phyloP scores from a whole-genome alignment of 2,329 filamentous ascomycete genomes.

The Aureobasidium subglaciale region DNA sequence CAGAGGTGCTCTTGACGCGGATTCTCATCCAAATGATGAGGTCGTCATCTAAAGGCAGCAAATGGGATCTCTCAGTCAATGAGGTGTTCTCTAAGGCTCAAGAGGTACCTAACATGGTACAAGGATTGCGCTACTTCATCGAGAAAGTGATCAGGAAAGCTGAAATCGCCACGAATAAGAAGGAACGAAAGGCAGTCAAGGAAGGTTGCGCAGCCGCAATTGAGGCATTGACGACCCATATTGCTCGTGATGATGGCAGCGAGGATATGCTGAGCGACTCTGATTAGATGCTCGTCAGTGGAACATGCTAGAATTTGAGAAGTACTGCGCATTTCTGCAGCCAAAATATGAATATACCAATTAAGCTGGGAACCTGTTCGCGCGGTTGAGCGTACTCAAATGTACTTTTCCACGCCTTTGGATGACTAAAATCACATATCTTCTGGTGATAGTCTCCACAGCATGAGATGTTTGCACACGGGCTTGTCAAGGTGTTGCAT shows the following conservation, averaged over 20 bases:
- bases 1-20: constrained; percentile 73
- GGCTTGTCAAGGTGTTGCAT: too few relatives aligned
- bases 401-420: too few relatives aligned
- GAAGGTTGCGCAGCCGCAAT: constrained; percentile 33
- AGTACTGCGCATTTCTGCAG: not conserved
- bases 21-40: constrained; percentile 51
- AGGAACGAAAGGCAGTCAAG: constrained; percentile 45
- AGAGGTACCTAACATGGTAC: constrained; percentile 60
- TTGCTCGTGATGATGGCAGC: not conserved
- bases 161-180: constrained; percentile 42
- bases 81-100: constrained; percentile 60
- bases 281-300: not conserved
- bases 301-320: not conserved
- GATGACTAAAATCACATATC: too few relatives aligned
- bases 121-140: constrained; percentile 72
- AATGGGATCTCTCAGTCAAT: constrained; percentile 53
- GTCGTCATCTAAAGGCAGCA: constrained; percentile 37
- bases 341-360: not conserved
- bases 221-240: constrained; percentile 21
- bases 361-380: too few relatives aligned
- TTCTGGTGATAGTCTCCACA: too few relatives aligned
- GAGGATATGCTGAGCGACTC: constrained; percentile 15
- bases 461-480: too few relatives aligned
- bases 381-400: too few relatives aligned
- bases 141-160: constrained; percentile 66